Base-by-base conservation (phyloP, 2,329 filamentous ascomycete genomes). In the Orbilia javanica region DNA sequence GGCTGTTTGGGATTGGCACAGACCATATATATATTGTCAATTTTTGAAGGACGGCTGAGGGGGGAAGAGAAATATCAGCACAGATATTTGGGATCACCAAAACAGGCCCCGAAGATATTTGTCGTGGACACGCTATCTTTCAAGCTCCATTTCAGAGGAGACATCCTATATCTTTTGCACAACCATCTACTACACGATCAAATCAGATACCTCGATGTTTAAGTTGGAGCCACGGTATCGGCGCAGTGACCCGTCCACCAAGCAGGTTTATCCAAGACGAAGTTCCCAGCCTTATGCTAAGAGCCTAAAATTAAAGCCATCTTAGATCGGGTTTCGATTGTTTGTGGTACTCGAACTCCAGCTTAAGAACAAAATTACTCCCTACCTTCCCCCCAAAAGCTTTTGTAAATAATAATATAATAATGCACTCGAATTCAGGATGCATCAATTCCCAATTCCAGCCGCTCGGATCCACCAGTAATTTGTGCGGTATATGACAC, bases 341-440 rank as follows among this genome's bases (percentile, higher is more conserved):
- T 10, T 34, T n/a, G 8, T 22, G 13, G 27, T n/a, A n/a, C n/a
- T n/a, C n/a, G n/a, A n/a, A n/a, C n/a, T n/a, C n/a, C 27, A 34
- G 27, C 13, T 53, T n/a, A n/a, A n/a, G n/a, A n/a, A n/a, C 31
- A 13, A 57, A 31, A 15, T 48, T 11, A 20, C 18, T 15, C 25
- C 7, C 10, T n/a, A 3, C 22, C n/a, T 1, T 36, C n/a, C 25
- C 53, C 15, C 53, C 10, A 13, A 29, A 25, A 44, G 31, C 8
- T 44, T 62, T 42, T 42, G 57, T 42, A 44, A 18, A 44, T 63
- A 25, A 62, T 20, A 39, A 62, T 25, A 42, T 44, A 39, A 62
- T 25, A 42, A 18, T 44, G 42, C 18, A 10, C n/a, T 62, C 15
- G 31, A 62, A 25, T 42, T 62, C 18, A 25, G 29, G 22, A 44